These are phyloP conservation scores for Colletotrichum sp. DNA, from an alignment of 2,329 filamentous ascomycete species.

Conservation along the genomic window DNA sequence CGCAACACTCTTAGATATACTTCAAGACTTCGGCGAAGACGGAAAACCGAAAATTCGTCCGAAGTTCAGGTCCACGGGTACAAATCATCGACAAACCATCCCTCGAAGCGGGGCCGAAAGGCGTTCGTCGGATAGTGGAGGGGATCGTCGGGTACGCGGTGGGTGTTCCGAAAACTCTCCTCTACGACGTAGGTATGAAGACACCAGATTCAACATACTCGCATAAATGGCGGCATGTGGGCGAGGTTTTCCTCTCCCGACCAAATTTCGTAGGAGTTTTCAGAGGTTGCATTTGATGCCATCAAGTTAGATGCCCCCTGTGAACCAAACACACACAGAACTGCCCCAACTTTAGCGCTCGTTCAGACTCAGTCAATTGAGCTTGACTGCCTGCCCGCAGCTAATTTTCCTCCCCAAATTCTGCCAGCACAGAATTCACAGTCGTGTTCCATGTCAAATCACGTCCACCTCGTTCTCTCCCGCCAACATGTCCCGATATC, in stretches of 20 bases:
- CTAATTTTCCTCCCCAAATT: accelerated
- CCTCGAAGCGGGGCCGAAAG: neutral
- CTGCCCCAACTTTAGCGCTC: neutral
- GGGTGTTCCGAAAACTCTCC: neutral
- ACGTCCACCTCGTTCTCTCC: accelerated
- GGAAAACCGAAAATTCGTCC: neutral
- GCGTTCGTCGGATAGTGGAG: slow-evolving; percentile 1
- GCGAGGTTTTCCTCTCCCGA: accelerated
- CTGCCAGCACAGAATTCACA: accelerated
- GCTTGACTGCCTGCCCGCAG: neutral
- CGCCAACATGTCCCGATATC: accelerated
- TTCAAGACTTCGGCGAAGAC: neutral
- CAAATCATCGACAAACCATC: neutral
- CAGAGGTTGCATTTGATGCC: accelerated
- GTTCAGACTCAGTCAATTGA: neutral
- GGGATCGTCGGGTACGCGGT: neutral
- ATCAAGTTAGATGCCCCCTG: too few relatives aligned
- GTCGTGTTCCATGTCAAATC: accelerated
- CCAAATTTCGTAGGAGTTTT: accelerated
- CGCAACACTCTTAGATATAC: accelerated
- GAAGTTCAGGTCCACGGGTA: neutral
- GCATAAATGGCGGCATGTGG: neutral
- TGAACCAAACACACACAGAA: too few relatives aligned
- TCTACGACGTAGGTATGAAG: neutral
- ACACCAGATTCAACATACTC: neutral